Evolutionary conservation across 192 early-diverging fungal genomes (phyloP).

Genomic region (Coemansia sp.): DNA sequence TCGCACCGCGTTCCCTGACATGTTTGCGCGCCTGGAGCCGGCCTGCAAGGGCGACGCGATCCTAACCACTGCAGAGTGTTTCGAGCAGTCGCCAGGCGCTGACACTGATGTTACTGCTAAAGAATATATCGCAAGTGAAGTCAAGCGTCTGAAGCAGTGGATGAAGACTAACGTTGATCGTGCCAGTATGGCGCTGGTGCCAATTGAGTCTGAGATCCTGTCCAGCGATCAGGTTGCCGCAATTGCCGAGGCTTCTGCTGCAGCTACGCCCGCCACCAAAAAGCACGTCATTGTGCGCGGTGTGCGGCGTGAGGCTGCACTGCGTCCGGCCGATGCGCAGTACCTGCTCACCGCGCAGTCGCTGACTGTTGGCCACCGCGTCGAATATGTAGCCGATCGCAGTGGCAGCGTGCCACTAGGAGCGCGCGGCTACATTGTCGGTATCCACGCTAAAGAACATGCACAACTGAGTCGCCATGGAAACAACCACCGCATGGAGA

Average conservation of each 20-base stretch:
- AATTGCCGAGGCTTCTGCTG: slow-evolving; percentile 13
- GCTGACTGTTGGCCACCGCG: slow-evolving; percentile 86
- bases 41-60: slow-evolving; percentile 6
- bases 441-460: slow-evolving; percentile 52
- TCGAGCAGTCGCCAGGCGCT: slow-evolving; percentile 12
- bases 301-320: slow-evolving; percentile 56
- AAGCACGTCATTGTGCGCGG: slow-evolving; percentile 32
- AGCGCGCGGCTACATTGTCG: slow-evolving; percentile 81
- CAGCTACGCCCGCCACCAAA: background rate
- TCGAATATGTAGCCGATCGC: slow-evolving; percentile 70
- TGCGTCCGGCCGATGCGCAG: slow-evolving; percentile 79
- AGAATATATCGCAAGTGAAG: slow-evolving; percentile 24
- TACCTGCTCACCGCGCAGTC: slow-evolving; percentile 70
- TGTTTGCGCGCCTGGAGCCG: slow-evolving; percentile 52
- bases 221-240: slow-evolving; percentile 25
- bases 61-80: slow-evolving; percentile 26
- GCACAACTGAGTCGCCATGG: background rate
- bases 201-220: slow-evolving; percentile 42
- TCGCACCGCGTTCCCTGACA: slow-evolving; percentile 62
- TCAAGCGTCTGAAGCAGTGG: slow-evolving; percentile 56
- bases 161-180: slow-evolving; percentile 36
- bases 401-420: slow-evolving; percentile 72
- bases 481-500: slow-evolving; percentile 62
- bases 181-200: slow-evolving; percentile 22
- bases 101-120: slow-evolving; percentile 23